Base-by-base conservation (phyloP, 73 alveolate species). In the Paramecium sexaurelia region DNA sequence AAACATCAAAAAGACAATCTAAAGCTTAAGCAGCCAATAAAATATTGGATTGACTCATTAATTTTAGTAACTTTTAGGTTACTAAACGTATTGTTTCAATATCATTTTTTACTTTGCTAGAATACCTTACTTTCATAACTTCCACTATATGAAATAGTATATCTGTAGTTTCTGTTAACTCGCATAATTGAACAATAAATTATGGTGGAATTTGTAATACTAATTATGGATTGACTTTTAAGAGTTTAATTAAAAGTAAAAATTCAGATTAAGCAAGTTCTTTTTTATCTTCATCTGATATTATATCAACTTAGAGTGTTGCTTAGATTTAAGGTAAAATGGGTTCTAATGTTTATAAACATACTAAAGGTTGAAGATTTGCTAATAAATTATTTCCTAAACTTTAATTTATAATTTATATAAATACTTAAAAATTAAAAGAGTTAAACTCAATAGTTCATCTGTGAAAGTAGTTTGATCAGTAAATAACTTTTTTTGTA, bases 1-100 rank as follows among this genome's bases (percentile, higher is more conserved):
- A 78, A 2, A 78, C 90, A 43, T 78, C 90, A 22, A 78, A 78
- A 20, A 78, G 55, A 78, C 90, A 78, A 78, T 78, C 90, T 45
- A 78, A 78, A 11, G 90, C 68, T 20, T 78, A 39, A 41, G 90
- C 90, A 19, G 71, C 71, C 39, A 78, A 43, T 75, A 78, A 41
- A 19, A 78, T 78, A 13, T 78, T 20, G 0, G 43, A 13, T 24
- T 78, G 13, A 15, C 26, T 43, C 90, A 78, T 78, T 41, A 78
- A 24, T 20, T 78, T 78, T 9, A 78, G 36, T 37, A 78, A 43
- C 5, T 22, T 29, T 45, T 78, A 78, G 19, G 90, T 78, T 1
- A 78, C 90, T 45, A 7, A 11, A 3, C 55, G 55, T 24, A 78
- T 43, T 6, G 90, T 78, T 41, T 37, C 36, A 39, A 78, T 32